Evolutionary conservation across 2,329 filamentous ascomycete species (phyloP), one percentile per base, ranked within the genome.

Genomic region (Ilyonectria destructans): DNA sequence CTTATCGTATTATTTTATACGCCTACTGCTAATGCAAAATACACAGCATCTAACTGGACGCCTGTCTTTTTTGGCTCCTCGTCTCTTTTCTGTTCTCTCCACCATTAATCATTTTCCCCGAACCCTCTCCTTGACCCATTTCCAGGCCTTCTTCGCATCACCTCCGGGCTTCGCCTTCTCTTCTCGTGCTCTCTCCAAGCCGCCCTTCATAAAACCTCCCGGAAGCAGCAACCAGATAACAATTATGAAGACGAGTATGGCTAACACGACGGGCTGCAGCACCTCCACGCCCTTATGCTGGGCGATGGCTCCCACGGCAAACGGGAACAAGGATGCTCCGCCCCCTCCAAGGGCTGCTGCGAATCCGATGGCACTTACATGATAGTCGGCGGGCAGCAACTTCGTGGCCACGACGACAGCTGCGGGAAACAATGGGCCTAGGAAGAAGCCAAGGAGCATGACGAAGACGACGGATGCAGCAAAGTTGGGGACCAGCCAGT

Each of bases 401-500:
- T 93, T 95, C 0, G 92, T 94, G 5, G 90, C 89, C 1, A 89
- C 89, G 0, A 95, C 90, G 10, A 96, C 87, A 0, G 89, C 92
- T 1, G 91, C 92, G 0, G 93, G 93, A 77, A 95, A 96, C 21
- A 96, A 80, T 0, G 94, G 93, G 0, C 93, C 94, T 0, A 96
- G 85, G 75, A 95, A 94, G 84, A 96, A 93, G 0, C 94, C 94
- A 66, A 94, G 86, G 0, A 95, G 80, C 0, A 89, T 85, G 23
- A 95, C 91, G 29, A 92, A 91, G 15, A 95, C 85, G 9, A 92
- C 90, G 0, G 92, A 93, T 31, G 92, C 91, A 68, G 92, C 87
- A 77, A 96, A 94, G 63, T 89, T 88, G 0, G 93, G 93, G 0
- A 96, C 90, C 4, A 95, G 89, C 93, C 93, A 96, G 82, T 95